Percentiles rank a stretch among this genome's conserved stretches.
Evolutionary conservation across 1,284 basidiomycete genomes (phyloP).

Genomic region (Retiboletus flavoniger): DNA sequence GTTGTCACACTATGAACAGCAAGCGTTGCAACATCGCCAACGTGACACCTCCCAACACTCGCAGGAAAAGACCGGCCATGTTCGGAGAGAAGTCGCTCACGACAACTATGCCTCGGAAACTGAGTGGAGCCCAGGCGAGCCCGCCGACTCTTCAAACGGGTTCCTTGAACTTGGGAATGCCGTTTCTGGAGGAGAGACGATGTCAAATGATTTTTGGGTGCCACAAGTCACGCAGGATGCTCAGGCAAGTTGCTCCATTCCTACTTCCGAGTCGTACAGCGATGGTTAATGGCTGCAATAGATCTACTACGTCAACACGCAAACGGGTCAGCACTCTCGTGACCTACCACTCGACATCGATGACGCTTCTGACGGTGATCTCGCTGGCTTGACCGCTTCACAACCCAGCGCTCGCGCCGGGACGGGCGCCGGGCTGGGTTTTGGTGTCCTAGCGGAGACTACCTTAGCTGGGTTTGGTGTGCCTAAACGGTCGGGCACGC

Average conservation of each 20-base stretch:
- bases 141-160: slow-evolving; percentile 16
- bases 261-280: not conserved
- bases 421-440: slow-evolving; percentile 50
- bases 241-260: slow-evolving; percentile 50
- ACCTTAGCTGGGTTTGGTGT: slow-evolving; percentile 57
- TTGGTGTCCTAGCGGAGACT: slow-evolving; percentile 33
- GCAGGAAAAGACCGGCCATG: slow-evolving; percentile 15
- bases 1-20: slow-evolving; percentile 50
- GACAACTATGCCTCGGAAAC: slow-evolving; percentile 26
- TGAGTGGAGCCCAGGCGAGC: slow-evolving; percentile 26
- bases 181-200: slow-evolving; percentile 32
- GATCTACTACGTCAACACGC: slow-evolving; percentile 93
- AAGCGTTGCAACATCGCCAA: slow-evolving; percentile 25
- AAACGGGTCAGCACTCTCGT: slow-evolving; percentile 83
- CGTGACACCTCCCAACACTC: slow-evolving; percentile 15
- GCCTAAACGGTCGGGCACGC: slow-evolving; percentile 56
- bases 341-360: slow-evolving; percentile 80
- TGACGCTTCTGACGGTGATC: slow-evolving; percentile 57
- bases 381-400: slow-evolving; percentile 54
- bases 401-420: slow-evolving; percentile 56
- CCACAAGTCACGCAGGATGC: slow-evolving; percentile 71
- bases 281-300: slow-evolving; percentile 34
- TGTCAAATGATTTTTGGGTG: slow-evolving; percentile 76
- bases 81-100: slow-evolving; percentile 14
- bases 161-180: slow-evolving; percentile 26